Evolutionary conservation across 2,329 filamentous ascomycete genomes (phyloP), one percentile per base, ranked within the genome.

Genomic region (Fusarium metavorans): DNA sequence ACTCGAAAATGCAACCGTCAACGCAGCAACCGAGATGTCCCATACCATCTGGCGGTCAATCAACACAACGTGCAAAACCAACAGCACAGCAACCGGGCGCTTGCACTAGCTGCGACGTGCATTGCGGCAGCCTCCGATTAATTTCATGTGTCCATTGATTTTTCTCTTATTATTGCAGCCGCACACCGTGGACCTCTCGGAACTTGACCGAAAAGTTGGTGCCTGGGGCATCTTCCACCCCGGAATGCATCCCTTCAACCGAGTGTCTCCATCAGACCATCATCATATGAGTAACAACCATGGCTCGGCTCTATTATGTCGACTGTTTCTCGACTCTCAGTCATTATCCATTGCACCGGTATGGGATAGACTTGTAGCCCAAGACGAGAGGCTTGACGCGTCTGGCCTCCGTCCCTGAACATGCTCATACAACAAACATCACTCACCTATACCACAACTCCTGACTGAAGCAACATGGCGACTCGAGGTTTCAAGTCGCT

Each of bases 401-500:
- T 48, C 66, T 32, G 27, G 62, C 37, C 61, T 64, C 62, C 48
- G 48, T 64, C 54, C 32, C 48, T 39, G 25, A 66, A 64, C 41
- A 59, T 61, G 16, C 58, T 48, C 27, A 70, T 67, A 62, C 59
- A 70, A 34, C 70, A 58, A 27, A 68, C 56, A 58, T 58, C 59
- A 64, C 27, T 32, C 45, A 41, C 23, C 13, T 48, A 64, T 56
- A 69, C 65, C 48, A 66, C 60, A 74, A 70, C 66, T 41, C 34
- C 27, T 35, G 59, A 61, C n/a, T 48, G 64, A 43, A 61, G 35
- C 16, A 63, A 48, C 34, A 74, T 74, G 72, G 72, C 72, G 61
- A 73, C 72, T 25, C 74, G 72, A 39, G 57, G 54, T 62, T 65
- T 74, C n/a, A 75, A 74, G 56, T 75, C 72, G 72, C 72, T 74